A percentile compares a stretch with the other conserved stretches of the same genome.
These are phyloP conservation scores for Cymodocea nodosa DNA, from an alignment of 116 monocot species.

Conservation along the genomic window DNA sequence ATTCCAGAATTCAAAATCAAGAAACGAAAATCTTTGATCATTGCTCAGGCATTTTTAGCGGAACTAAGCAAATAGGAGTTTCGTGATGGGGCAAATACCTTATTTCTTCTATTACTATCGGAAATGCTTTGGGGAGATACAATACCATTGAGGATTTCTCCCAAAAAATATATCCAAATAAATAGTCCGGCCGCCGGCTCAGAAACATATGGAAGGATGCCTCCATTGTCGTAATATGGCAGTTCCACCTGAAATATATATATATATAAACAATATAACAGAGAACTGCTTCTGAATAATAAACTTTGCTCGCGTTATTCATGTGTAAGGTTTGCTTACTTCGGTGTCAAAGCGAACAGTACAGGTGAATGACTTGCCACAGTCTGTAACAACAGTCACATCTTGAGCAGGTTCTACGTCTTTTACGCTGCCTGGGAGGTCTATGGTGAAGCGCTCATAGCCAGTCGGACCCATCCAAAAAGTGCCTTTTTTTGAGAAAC, in stretches of 20 bases:
- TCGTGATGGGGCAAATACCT: too few relatives aligned
- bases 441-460: slow-evolving; percentile 54
- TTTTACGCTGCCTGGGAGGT: slow-evolving; percentile 41
- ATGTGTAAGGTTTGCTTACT: slow-evolving; percentile 18
- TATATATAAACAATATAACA: background rate
- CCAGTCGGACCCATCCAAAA: slow-evolving; percentile 73
- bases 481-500: too few relatives aligned
- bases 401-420: slow-evolving; percentile 76
- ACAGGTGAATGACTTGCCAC: slow-evolving; percentile 60
- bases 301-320: background rate
- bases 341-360: slow-evolving; percentile 75
- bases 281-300: background rate
- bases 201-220: slow-evolving; percentile 54
- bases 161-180: too few relatives aligned
- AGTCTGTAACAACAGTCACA: slow-evolving; percentile 48
- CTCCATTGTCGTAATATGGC: slow-evolving; percentile 72
- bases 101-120: too few relatives aligned
- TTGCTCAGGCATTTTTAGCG: too few relatives aligned
- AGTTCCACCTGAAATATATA: slow-evolving; percentile 46
- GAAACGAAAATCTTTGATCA: too few relatives aligned
- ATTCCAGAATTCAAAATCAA: too few relatives aligned
- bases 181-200: too few relatives aligned
- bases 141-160: too few relatives aligned
- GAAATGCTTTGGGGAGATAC: too few relatives aligned
- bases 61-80: too few relatives aligned